Evolutionary conservation across 345 rosid species (phyloP).

Genomic region (Barbarea vulgaris): DNA sequence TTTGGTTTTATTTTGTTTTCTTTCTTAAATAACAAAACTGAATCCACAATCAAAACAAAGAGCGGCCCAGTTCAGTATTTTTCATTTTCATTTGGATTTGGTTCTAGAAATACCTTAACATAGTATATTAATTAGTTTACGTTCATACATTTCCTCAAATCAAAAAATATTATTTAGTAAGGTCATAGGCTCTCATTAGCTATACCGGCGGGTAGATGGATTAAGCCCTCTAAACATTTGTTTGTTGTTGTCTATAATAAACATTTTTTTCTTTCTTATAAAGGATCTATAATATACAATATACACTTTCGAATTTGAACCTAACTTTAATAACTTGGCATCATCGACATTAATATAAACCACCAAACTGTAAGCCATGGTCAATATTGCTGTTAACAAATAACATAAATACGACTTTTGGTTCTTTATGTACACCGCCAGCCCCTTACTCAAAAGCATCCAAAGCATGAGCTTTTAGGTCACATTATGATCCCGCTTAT

Average conservation of each 20-base stretch:
- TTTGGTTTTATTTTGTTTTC: background rate
- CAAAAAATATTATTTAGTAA: no score
- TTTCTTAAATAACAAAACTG: background rate
- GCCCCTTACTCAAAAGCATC: background rate
- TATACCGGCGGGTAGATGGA: background rate
- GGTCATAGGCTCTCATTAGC: background rate
- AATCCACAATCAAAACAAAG: background rate
- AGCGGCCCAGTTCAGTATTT: background rate
- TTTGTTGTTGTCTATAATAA: background rate
- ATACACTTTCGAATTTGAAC: background rate
- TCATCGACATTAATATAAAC: background rate
- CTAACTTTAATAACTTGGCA: background rate
- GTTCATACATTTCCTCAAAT: background rate
- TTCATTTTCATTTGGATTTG: slow-evolving; percentile 1
- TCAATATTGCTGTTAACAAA: background rate
- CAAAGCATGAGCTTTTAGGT: background rate
- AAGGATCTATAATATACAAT: background rate
- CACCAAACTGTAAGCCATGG: background rate
- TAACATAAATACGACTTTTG: background rate
- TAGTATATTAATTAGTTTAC: background rate
- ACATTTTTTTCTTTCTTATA: no score
- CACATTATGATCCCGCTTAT: background rate
- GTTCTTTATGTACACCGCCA: background rate
- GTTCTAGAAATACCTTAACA: background rate
- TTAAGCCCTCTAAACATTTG: background rate